Base-by-base conservation (phyloP, 257 asterid genomes). In the Cynanchum wilfordii region DNA sequence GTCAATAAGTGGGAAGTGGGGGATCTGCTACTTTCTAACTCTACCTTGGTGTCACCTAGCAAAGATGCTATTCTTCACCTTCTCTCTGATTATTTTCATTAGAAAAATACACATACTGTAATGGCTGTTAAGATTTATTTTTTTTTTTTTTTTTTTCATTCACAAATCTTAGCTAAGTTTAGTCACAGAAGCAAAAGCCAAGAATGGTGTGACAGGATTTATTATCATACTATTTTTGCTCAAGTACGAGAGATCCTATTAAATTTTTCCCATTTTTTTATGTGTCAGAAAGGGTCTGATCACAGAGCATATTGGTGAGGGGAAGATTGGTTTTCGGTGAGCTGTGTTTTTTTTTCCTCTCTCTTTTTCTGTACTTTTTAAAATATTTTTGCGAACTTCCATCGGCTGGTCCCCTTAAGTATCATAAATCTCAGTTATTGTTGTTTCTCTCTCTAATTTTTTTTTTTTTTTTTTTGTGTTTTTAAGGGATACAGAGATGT, bases 41-140 rank as follows among this genome's bases (percentile, higher is more conserved):
- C 80, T 79, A 77, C 66, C 88, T 79, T 69, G 42, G 44, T 89
- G 97, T 87, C 94, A 82, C 86, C 83, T 85, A 85, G 92, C 91
- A 85, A 85, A 91, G 92, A 87, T 91, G 95, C 96, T 81, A 82
- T 90, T 82, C 89, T 76, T 63, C 73, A 33, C 64, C 60, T 68
- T 60, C 38, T 59, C 76, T 40, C 83, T 79, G 84, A 54, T 27
- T 55, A 52, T 0, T 60, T 38, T 52, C 38, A 73, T 75, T 75
- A 76, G 50, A 74, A 76, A 38, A 70, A 81, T 20, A 54, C n/a
- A 13, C 30, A 51, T 2, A 10, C 27, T 75, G 65, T 22, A 59
- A 72, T 1, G 17, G 24, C 17, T 44, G 55, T 1, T n/a, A 29
- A 60, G 30, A 6, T 38, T 27, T 40, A 1, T 40, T 40, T 40